A percentile compares a stretch with the other conserved stretches of the same genome.
These are phyloP conservation scores for Glebionis coronaria DNA, from an alignment of 129 eudicot genomes.

Conservation along the genomic window DNA sequence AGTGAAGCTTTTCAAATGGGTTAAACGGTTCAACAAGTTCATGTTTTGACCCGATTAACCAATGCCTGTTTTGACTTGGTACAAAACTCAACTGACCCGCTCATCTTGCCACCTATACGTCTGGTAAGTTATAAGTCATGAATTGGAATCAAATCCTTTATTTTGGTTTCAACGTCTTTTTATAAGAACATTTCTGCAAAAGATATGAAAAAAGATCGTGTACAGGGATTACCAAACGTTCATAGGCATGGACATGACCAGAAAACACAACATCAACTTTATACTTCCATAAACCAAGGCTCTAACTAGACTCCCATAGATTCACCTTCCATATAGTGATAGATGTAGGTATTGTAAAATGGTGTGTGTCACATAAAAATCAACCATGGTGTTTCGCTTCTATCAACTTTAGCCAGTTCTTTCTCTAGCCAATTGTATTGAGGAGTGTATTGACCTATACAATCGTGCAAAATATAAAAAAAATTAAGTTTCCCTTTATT, in stretches of 20 bases:
- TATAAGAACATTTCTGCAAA: no score
- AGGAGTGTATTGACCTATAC: no score
- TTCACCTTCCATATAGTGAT: conserved; percentile 64
- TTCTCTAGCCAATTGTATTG: no score
- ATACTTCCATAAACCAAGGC: conserved; percentile 1
- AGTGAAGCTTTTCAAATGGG: neutral
- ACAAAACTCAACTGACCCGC: neutral
- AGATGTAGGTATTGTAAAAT: conserved; percentile 53
- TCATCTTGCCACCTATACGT: neutral
- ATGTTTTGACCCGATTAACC: neutral
- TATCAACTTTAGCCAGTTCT: conserved; percentile 32
- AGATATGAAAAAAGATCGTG: no score
- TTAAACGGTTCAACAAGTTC: neutral
- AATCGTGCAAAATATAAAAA: no score
- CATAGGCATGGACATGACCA: no score
- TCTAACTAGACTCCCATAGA: conserved; percentile 52
- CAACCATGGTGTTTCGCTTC: conserved; percentile 66
- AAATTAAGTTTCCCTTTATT: no score
- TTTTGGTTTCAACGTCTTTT: neutral
- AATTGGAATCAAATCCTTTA: neutral
- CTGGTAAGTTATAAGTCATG: neutral
- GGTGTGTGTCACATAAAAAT: conserved; percentile 56
- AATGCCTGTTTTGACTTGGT: neutral
- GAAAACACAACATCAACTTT: no score
- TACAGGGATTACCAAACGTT: no score